Percentiles rank a stretch among this genome's conserved stretches.
phyloP scores from a whole-genome alignment of 1,284 basidiomycete genomes.

The Megacollybia platyphylla region DNA sequence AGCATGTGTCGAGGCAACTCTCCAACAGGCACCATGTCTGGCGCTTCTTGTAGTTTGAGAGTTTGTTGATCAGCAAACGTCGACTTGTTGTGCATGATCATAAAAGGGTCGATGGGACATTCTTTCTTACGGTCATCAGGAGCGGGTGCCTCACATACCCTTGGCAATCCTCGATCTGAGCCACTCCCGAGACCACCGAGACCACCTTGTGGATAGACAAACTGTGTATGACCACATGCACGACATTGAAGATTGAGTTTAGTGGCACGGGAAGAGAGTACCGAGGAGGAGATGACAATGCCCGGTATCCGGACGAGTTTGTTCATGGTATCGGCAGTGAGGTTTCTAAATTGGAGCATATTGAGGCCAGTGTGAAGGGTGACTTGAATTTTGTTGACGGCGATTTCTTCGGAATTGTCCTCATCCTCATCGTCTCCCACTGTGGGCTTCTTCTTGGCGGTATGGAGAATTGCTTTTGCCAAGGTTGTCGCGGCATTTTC shows the following conservation, averaged over 20 bases:
- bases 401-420: conserved; percentile 43
- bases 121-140: conserved; percentile 76
- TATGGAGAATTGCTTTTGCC: conserved; percentile 67
- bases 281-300: conserved; percentile 95
- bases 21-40: conserved; percentile 99
- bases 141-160: conserved; percentile 71
- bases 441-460: background rate
- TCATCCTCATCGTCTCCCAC: conserved; percentile 19
- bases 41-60: conserved; percentile 96
- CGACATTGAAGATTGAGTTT: conserved; percentile 91
- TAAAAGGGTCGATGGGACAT: conserved; percentile 92
- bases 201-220: conserved; percentile 71
- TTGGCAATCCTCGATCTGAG: conserved; percentile 70
- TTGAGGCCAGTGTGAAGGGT: conserved; percentile 84
- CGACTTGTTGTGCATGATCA: conserved; percentile 93
- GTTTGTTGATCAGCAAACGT: conserved; percentile 93
- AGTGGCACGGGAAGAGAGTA: conserved; percentile 87
- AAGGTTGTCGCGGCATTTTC: conserved; percentile 80
- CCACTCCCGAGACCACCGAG: conserved; percentile 80
- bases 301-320: conserved; percentile 95
- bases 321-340: conserved; percentile 89
- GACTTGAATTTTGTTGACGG: conserved; percentile 82
- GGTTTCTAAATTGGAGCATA: conserved; percentile 87
- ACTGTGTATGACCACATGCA: conserved; percentile 76
- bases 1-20: conserved; percentile 95